Conservation (phyloP, 768 basidiomycete genomes). For the Leccinum obscurum region DNA sequence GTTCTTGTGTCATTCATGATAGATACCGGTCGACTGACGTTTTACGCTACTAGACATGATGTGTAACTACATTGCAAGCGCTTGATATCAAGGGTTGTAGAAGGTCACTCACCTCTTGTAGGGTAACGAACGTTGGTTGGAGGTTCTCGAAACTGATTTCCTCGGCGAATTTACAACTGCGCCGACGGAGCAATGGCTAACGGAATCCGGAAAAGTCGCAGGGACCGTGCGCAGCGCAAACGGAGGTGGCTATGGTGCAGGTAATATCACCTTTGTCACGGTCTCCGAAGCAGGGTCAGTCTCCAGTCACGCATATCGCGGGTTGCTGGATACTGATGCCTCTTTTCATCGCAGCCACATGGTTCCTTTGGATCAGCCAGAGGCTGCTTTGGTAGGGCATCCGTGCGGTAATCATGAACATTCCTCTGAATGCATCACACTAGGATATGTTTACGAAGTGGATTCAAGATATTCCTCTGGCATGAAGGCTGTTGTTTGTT, state of each 20-base stretch:
- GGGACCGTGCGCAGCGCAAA: constrained; percentile 75
- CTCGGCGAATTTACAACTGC: constrained; percentile 56
- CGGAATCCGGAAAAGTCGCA: constrained; percentile 51
- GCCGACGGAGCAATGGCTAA: constrained; percentile 56
- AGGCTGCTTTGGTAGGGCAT: constrained; percentile 69
- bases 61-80: constrained; percentile 78
- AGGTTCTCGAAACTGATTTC: constrained; percentile 61
- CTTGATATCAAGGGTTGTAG: neutral
- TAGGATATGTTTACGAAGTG: constrained; percentile 64
- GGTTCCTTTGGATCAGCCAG: constrained; percentile 90
- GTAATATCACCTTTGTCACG: constrained; percentile 83
- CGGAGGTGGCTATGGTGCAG: constrained; percentile 61
- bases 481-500: constrained; percentile 5
- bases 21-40: constrained; percentile 15
- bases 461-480: constrained; percentile 54
- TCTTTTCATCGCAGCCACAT: constrained; percentile 59
- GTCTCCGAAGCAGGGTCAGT: constrained; percentile 80
- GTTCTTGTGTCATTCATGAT: neutral
- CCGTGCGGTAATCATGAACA: neutral
- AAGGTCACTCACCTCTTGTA: constrained; percentile 19
- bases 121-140: constrained; percentile 82
- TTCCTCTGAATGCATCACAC: neutral
- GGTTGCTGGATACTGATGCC: constrained; percentile 4
- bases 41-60: constrained; percentile 59
- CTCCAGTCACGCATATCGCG: neutral